phyloP scores from a whole-genome alignment of 2,329 filamentous ascomycete species.

The Xylaria multiplex region DNA sequence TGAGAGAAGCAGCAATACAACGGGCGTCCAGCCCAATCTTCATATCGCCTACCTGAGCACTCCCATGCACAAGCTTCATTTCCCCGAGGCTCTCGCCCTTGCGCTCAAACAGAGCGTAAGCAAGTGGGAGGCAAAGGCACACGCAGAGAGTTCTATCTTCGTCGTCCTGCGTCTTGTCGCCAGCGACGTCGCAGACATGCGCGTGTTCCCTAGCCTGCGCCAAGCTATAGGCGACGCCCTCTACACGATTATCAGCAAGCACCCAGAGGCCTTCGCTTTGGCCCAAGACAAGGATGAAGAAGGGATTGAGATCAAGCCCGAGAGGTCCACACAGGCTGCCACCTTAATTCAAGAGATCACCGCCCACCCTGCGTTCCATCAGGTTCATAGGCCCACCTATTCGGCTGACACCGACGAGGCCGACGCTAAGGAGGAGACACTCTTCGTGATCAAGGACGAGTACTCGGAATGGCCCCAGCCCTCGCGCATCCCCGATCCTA shows the following conservation, averaged over 20 bases:
- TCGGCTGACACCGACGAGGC: background rate
- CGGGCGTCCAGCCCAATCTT: background rate
- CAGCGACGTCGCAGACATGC: slow-evolving; percentile 18
- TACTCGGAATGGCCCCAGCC: background rate
- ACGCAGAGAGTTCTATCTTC: slow-evolving; percentile 20
- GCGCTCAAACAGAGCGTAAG: slow-evolving; percentile 21
- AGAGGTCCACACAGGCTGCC: background rate
- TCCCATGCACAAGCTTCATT: slow-evolving; percentile 30
- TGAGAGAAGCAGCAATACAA: background rate
- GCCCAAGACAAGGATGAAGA: background rate
- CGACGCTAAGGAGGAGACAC: background rate
- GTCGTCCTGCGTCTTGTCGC: slow-evolving; percentile 24
- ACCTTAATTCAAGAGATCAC: slow-evolving; percentile 12
- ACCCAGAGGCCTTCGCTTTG: slow-evolving; percentile 32
- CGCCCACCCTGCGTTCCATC: background rate
- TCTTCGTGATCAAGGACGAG: slow-evolving; percentile 25
- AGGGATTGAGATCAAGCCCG: slow-evolving; percentile 3
- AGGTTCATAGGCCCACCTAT: background rate
- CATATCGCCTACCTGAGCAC: slow-evolving; percentile 28
- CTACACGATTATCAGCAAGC: slow-evolving; percentile 22
- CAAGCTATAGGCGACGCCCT: slow-evolving; percentile 31
- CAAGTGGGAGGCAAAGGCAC: slow-evolving; percentile 19
- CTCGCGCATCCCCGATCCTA: background rate
- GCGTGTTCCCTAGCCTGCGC: slow-evolving; percentile 22
- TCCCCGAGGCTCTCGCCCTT: slow-evolving; percentile 19